Evolutionary conservation across 1,139 yeast species (phyloP).

Genomic region (Pichia sp.): DNA sequence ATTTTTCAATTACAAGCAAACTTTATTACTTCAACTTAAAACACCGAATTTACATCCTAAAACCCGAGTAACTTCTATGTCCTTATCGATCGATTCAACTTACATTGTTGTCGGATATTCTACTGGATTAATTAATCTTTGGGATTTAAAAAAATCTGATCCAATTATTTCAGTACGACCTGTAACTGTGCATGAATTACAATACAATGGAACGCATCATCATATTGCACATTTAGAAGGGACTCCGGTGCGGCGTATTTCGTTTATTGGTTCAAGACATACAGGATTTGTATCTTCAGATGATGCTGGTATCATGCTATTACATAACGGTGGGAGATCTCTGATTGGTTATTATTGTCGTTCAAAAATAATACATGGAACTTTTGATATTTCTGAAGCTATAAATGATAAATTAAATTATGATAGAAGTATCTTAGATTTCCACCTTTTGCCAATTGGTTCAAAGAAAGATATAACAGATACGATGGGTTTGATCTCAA

Average conservation of each 20-base stretch:
- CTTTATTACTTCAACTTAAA: conserved; percentile 18
- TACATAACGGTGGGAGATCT: conserved; percentile 54
- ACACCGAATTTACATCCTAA: conserved; percentile 14
- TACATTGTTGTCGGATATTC: conserved; percentile 42
- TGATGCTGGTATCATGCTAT: conserved; percentile 49
- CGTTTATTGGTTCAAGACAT: conserved; percentile 52
- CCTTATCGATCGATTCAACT: conserved; percentile 44
- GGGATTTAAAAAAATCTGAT: conserved; percentile 36
- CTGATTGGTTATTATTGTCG: conserved; percentile 45
- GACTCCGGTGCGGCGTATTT: conserved; percentile 41
- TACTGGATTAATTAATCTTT: conserved; percentile 40
- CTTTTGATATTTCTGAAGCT: conserved; percentile 28
- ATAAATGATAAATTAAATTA: conserved; percentile 7
- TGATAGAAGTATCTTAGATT: conserved; percentile 18
- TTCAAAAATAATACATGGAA: conserved; percentile 51
- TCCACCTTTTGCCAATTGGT: conserved; percentile 24
- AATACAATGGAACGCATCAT: conserved; percentile 24
- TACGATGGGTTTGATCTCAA: conserved; percentile 50
- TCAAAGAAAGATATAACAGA: conserved; percentile 21
- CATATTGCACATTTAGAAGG: conserved; percentile 50
- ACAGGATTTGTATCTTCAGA: conserved; percentile 58
- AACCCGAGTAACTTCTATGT: conserved; percentile 29
- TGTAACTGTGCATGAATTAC: conserved; percentile 21
- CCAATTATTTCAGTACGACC: conserved; percentile 34
- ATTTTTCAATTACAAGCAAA: conserved; percentile 60